Evolutionary conservation across 2,329 filamentous ascomycete species (phyloP), one percentile per base, ranked within the genome.

Genomic region (Sporothrix curviconia): DNA sequence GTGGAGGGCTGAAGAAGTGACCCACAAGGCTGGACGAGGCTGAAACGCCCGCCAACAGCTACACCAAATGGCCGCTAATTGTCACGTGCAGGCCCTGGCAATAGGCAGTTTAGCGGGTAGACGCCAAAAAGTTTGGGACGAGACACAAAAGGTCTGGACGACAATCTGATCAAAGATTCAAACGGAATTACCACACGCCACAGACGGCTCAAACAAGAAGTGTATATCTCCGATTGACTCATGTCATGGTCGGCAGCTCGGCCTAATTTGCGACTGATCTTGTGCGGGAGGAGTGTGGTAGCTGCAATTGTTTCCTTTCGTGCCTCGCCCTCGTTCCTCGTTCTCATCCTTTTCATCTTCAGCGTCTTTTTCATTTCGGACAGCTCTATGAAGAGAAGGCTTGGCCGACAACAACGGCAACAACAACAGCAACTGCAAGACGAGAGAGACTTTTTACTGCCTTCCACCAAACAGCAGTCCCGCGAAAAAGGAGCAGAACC

Each of bases 351-450:
- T 8, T 34, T 19, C 49, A 15, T 17, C 34, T 15, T 12, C 47
- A 22, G 22, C 15, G 17, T 9, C 40, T 28, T n/a, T n/a, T 40
- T 19, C 34, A 17, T 51, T 22, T 39, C 49, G 49, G 34, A 22
- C 49, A 39, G 34, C 49, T 15, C 22, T 28, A 64, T 64, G 63
- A 64, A 64, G 55, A 58, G 63, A 56, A 62, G 60, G 32, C 34
- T 58, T n/a, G 15, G 55, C 42, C 49, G 15, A 44, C 32, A 55
- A 49, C 37, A 39, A 47, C 37, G 52, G 25, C 30, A 37, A 17
- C 34, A 47, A 28, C 47, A 17, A 30, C 14, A 47, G 30, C 7
- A 42, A 22, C 12, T n/a, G 14, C n/a, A 43, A 51, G 7, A 54
- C 55, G 50, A 56, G 58, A 17, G n/a, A 59, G 53, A 19, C 55